Evolutionary conservation across 2,329 filamentous ascomycete species (phyloP).

Genomic region (Arthrobotrys sinensis): DNA sequence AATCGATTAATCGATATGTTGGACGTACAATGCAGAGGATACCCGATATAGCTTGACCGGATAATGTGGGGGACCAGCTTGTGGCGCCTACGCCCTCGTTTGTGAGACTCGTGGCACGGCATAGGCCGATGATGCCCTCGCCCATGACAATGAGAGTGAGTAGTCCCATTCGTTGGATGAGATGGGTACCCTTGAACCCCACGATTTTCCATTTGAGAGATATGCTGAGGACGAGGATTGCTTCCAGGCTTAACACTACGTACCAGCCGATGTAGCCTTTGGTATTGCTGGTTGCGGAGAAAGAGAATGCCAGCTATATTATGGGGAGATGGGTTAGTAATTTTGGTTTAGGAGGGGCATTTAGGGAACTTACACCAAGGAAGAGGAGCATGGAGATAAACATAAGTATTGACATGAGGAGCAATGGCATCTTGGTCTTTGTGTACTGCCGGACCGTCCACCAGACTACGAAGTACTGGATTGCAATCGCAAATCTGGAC

Average conservation of each 20-base stretch:
- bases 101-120: constrained; percentile 71
- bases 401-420: constrained; percentile 56
- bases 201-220: constrained; percentile 74
- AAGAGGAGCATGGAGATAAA: constrained; percentile 51
- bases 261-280: constrained; percentile 70
- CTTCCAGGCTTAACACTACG: constrained; percentile 72
- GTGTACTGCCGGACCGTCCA: constrained; percentile 68
- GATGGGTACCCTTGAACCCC: constrained; percentile 75
- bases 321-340: neutral
- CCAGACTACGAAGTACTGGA: constrained; percentile 72
- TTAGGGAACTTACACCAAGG: constrained; percentile 52
- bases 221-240: constrained; percentile 71
- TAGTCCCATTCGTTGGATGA: constrained; percentile 76
- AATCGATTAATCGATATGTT: neutral
- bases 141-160: constrained; percentile 78
- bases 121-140: constrained; percentile 76
- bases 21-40: constrained; percentile 63
- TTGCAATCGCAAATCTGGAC: constrained; percentile 72
- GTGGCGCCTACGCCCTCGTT: constrained; percentile 43
- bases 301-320: constrained; percentile 60
- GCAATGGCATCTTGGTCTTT: constrained; percentile 67
- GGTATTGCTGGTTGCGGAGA: constrained; percentile 21
- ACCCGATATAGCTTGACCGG: constrained; percentile 62
- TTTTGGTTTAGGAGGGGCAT: neutral
- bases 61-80: constrained; percentile 61